These are phyloP conservation scores for Cicer bijugum DNA, from an alignment of 306 rosid species.

Conservation along the genomic window DNA sequence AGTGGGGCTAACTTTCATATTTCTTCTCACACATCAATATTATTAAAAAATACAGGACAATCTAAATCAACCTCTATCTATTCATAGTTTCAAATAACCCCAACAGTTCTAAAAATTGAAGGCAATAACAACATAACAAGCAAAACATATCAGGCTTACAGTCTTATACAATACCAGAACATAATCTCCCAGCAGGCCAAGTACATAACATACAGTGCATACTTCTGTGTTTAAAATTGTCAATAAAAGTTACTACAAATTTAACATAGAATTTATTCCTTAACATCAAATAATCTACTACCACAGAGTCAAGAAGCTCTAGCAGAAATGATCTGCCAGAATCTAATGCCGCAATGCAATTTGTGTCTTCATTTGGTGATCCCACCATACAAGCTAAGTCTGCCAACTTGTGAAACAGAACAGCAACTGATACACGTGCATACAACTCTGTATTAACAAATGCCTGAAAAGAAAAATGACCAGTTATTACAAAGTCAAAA, in stretches of 20 bases:
- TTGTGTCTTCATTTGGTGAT: constrained; percentile 53
- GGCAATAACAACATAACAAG: constrained; percentile 29
- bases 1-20: constrained; percentile 12
- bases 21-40: constrained; percentile 13
- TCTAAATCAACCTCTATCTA: not conserved
- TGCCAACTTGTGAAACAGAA: constrained; percentile 81
- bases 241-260: not conserved
- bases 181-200: constrained; percentile 35
- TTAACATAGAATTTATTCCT: constrained; percentile 20
- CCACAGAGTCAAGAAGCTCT: constrained; percentile 89
- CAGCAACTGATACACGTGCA: constrained; percentile 96
- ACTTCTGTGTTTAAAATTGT: constrained; percentile 19
- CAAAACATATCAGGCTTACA: constrained; percentile 1
- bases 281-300: constrained; percentile 47
- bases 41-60: constrained; percentile 17
- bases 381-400: constrained; percentile 60
- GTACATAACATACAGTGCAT: constrained; percentile 19
- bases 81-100: constrained; percentile 18
- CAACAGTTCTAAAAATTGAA: not conserved
- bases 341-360: constrained; percentile 60
- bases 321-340: constrained; percentile 82
- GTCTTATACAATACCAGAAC: constrained; percentile 1
- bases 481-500: constrained; percentile 38
- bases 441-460: constrained; percentile 95
- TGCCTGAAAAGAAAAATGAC: constrained; percentile 60